Conservation (phyloP, 2,329 filamentous ascomycete genomes). For the Aspergillus pseudoviridinutans region DNA sequence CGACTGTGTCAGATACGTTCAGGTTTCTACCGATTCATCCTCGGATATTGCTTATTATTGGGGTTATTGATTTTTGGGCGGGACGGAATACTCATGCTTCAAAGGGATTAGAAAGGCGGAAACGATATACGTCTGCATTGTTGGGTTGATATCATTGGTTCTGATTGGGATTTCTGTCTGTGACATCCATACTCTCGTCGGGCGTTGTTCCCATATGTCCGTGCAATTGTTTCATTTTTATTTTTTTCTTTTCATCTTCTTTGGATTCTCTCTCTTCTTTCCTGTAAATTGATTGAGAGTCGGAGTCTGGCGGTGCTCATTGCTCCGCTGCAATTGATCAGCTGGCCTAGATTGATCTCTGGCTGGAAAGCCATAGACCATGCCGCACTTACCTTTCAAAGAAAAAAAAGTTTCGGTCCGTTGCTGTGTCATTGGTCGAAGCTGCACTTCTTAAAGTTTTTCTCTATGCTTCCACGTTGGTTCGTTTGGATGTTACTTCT, state of each 20-base stretch:
- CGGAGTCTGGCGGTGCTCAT: conserved; percentile 30
- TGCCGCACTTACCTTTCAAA: conserved; percentile 14
- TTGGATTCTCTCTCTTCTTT: conserved; percentile 21
- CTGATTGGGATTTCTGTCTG: conserved; percentile 29
- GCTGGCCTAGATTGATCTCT: conserved; percentile 24
- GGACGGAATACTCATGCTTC: conserved; percentile 33
- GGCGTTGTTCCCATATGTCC: conserved; percentile 2
- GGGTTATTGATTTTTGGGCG: conserved; percentile 24
- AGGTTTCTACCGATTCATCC: conserved; percentile 25
- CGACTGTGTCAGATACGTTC: conserved; percentile 29
- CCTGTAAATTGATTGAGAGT: conserved; percentile 34
- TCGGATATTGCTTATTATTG: conserved; percentile 25
- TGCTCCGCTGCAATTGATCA: conserved; percentile 26
- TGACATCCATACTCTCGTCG: background rate
- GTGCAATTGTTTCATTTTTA: conserved; percentile 14
- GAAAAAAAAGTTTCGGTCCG: conserved; percentile 19
- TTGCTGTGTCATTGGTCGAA: conserved; percentile 15
- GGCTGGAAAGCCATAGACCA: conserved; percentile 28
- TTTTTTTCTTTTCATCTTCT: conserved; percentile 15
- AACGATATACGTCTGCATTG: conserved; percentile 45
- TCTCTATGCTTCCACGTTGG: conserved; percentile 20
- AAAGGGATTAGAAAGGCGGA: conserved; percentile 41
- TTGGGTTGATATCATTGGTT: conserved; percentile 33
- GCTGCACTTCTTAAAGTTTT: conserved; percentile 11
- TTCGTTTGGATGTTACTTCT: conserved; percentile 24